Evolutionary conservation across 2,329 filamentous ascomycete species (phyloP), one percentile per base, ranked within the genome.

Genomic region (Neopestalotiopsis sp.): DNA sequence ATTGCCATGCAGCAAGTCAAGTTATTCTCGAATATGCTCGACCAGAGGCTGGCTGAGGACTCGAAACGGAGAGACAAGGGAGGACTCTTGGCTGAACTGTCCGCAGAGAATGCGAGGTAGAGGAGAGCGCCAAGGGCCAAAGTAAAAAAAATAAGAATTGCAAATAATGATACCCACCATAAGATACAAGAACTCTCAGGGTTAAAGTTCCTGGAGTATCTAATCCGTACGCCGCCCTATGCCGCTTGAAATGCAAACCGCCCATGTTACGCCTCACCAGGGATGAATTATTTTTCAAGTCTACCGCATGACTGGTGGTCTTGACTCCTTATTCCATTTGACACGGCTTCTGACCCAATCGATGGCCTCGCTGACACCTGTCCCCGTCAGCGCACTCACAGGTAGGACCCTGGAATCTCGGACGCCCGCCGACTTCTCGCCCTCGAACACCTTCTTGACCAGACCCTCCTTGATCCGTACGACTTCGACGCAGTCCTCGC

Each of bases 401-500:
- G 96, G 94, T 77, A 99, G 81, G 17, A 98, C 96, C 70, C 96
- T 87, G 77, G 93, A 97, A 83, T 99, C 96, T 72, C 95, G 88
- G 66, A 98, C 94, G 71, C 91, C 92, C 57, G 87, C 88, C 0
- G 94, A 94, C 82, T 95, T 96, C 78, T 97, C 94, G 24, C 96
- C 94, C 84, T 98, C 95, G 84, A 97, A 96, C 28, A 99, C 95
- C 83, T 93, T 94, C 82, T 97, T 92, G 65, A 99, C 95, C 67
- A 98, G 86, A 0, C 95, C 96, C 80, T 99, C 96, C 83, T 99
- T 99, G 78, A 99, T 98, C 73, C 94, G 87, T 70, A 98, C 95
- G 2, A 98, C 96, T 86, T 99, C 96, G 66, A 98, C 93, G 74
- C 95, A 98, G 81, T 98, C 96, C 81, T 99, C 96, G 1, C 95